phyloP scores from a whole-genome alignment of 2,329 filamentous ascomycete species.

The Colletotrichum limetticola region DNA sequence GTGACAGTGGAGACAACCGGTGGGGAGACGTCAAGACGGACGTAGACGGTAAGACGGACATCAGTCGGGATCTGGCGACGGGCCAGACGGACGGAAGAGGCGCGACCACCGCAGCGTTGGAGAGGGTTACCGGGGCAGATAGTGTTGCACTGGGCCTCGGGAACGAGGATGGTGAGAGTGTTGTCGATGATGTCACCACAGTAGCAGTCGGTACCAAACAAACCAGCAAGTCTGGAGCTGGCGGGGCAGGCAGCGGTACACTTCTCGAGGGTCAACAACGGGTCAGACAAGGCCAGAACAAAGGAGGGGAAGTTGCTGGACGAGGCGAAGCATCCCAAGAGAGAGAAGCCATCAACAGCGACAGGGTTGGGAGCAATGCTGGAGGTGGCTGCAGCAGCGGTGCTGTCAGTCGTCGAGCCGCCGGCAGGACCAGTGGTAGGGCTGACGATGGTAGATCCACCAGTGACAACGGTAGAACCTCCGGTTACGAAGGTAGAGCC shows the following conservation, averaged over 20 bases:
- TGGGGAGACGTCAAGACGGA: slow-evolving; percentile 8
- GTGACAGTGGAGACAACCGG: background rate
- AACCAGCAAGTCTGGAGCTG: slow-evolving; percentile 40
- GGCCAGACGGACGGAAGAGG: background rate
- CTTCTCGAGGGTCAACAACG: slow-evolving; percentile 39
- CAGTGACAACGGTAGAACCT: background rate
- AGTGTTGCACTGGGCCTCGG: slow-evolving; percentile 39
- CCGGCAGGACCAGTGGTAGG: background rate
- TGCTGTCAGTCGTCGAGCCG: background rate
- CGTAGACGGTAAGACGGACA: slow-evolving; percentile 21
- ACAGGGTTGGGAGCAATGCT: slow-evolving; percentile 32
- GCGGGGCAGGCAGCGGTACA: slow-evolving; percentile 40
- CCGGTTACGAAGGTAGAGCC: background rate
- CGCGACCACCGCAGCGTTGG: slow-evolving; percentile 42
- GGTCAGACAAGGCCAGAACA: slow-evolving; percentile 22
- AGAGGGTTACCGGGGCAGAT: slow-evolving; percentile 41
- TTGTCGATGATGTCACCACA: slow-evolving; percentile 40
- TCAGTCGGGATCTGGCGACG: slow-evolving; percentile 6
- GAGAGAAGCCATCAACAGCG: slow-evolving; percentile 36
- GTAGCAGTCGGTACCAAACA: slow-evolving; percentile 43
- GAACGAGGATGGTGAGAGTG: slow-evolving; percentile 19
- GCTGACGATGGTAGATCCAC: background rate
- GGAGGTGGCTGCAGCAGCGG: background rate
- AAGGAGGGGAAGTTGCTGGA: slow-evolving; percentile 40
- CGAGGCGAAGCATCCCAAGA: slow-evolving; percentile 42